Evolutionary conservation across 2,329 filamentous ascomycete genomes (phyloP).

Genomic region (Xylaria sp.): DNA sequence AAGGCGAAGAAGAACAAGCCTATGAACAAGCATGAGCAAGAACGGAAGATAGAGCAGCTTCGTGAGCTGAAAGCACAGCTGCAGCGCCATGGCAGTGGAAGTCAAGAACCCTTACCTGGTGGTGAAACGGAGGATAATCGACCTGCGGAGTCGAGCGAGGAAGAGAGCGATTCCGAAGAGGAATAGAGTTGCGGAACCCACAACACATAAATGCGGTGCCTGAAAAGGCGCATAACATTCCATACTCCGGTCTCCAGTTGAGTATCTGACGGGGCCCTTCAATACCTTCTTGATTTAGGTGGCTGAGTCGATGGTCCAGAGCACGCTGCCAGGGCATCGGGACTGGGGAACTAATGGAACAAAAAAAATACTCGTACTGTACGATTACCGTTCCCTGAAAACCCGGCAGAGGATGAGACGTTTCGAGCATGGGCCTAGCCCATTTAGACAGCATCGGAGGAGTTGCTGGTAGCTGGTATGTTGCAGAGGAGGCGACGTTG

Average conservation of each 20-base stretch:
- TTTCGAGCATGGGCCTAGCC: not conserved
- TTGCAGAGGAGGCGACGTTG: slow-evolving; percentile 1
- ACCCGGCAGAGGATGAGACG: not conserved
- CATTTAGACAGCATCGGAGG: not conserved
- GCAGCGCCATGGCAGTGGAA: slow-evolving; percentile 49
- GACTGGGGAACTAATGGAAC: not conserved
- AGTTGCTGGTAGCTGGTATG: not conserved
- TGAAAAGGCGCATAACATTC: not conserved
- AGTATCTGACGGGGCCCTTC: not conserved
- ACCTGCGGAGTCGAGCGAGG: slow-evolving; percentile 32
- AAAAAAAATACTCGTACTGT: slow-evolving; percentile 3
- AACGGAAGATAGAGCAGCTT: slow-evolving; percentile 66
- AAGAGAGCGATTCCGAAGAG: slow-evolving; percentile 37
- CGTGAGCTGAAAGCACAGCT: slow-evolving; percentile 61
- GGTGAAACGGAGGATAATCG: slow-evolving; percentile 27
- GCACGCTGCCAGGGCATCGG: not conserved
- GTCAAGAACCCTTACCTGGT: slow-evolving; percentile 34
- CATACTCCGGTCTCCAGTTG: not conserved
- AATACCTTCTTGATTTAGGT: slow-evolving; percentile 2
- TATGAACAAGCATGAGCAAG: slow-evolving; percentile 74
- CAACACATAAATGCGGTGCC: not conserved
- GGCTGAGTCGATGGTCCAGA: not conserved
- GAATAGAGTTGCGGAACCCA: slow-evolving; percentile 22
- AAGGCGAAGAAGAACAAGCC: slow-evolving; percentile 76
- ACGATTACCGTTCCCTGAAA: slow-evolving; percentile 12